phyloP scores from a whole-genome alignment of 768 basidiomycete species.

The Aureoboletus auriporus region DNA sequence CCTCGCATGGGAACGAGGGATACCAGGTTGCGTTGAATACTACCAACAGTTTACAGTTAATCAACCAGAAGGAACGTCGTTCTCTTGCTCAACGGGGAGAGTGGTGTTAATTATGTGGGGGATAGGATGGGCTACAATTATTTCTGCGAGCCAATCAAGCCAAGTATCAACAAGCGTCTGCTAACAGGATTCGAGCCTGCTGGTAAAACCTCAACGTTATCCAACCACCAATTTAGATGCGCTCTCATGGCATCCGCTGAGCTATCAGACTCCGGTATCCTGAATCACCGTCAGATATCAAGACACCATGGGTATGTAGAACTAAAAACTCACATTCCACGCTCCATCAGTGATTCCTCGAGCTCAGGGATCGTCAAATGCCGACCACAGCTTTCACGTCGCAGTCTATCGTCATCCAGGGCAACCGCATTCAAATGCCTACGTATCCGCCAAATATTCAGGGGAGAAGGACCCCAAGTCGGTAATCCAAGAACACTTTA shows the following conservation, averaged over 20 bases:
- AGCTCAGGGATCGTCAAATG: constrained; percentile 53
- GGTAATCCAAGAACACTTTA: constrained; percentile 39
- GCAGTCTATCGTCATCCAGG: constrained; percentile 61
- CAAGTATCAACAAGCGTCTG: constrained; percentile 50
- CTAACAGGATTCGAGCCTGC: constrained; percentile 37
- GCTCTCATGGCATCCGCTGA: constrained; percentile 43
- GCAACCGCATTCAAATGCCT: constrained; percentile 39
- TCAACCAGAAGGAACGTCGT: constrained; percentile 2
- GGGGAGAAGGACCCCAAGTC: constrained; percentile 34
- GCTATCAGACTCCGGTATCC: constrained; percentile 31
- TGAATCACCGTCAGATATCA: constrained; percentile 27
- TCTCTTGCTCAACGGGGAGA: background rate
- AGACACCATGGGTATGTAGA: background rate
- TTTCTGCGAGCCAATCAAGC: constrained; percentile 31
- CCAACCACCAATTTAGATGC: constrained; percentile 64
- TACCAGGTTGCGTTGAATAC: too few relatives aligned
- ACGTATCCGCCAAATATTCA: constrained; percentile 34
- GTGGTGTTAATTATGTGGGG: background rate
- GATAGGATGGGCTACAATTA: constrained; percentile 1
- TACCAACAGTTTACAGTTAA: constrained; percentile 8
- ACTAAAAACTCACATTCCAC: constrained; percentile 63
- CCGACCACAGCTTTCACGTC: constrained; percentile 42
- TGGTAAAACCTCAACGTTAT: constrained; percentile 36
- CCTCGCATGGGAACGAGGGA: too few relatives aligned
- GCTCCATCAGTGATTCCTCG: constrained; percentile 64